These are phyloP conservation scores for Cercophora sp. DNA, from an alignment of 495 filamentous ascomycete species.

Conservation along the genomic window DNA sequence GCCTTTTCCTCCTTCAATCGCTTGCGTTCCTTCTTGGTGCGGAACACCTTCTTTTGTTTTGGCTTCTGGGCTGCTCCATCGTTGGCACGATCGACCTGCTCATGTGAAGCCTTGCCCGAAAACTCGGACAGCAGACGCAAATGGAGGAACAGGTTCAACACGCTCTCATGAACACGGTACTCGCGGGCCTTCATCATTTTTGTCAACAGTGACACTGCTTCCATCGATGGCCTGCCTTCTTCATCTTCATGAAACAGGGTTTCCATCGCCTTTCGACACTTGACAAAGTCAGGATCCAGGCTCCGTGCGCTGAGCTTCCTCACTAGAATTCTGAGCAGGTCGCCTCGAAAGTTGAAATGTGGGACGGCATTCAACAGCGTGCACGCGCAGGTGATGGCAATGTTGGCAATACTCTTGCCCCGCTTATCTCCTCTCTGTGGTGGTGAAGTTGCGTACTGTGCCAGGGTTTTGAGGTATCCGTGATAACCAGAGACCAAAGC, in stretches of 20 bases:
- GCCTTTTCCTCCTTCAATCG: slow-evolving; percentile 75
- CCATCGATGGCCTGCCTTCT: slow-evolving; percentile 80
- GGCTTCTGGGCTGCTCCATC: slow-evolving; percentile 54
- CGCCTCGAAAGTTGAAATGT: slow-evolving; percentile 93
- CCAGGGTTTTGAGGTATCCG: slow-evolving; percentile 71
- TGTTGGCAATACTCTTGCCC: slow-evolving; percentile 48
- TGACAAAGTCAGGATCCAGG: slow-evolving; percentile 67
- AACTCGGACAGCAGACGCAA: slow-evolving; percentile 86
- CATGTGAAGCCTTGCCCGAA: slow-evolving; percentile 70
- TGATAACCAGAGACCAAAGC: slow-evolving; percentile 76
- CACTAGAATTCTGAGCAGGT: slow-evolving; percentile 81
- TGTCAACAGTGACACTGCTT: slow-evolving; percentile 76
- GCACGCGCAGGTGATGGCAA: slow-evolving; percentile 84
- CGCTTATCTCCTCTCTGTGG: slow-evolving; percentile 27
- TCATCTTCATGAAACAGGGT: slow-evolving; percentile 81
- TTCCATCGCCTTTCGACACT: slow-evolving; percentile 75
- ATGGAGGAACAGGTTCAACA: slow-evolving; percentile 87
- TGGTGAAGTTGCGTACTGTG: slow-evolving; percentile 51
- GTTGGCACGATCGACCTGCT: slow-evolving; percentile 59
- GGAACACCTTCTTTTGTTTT: slow-evolving; percentile 63
- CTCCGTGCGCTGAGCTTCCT: slow-evolving; percentile 69
- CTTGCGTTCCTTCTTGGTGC: slow-evolving; percentile 50
- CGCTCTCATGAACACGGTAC: slow-evolving; percentile 75
- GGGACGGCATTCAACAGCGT: slow-evolving; percentile 72
- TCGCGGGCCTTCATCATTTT: slow-evolving; percentile 90